A percentile compares a stretch with the other conserved stretches of the same genome.
Conservation (phyloP, 495 filamentous ascomycete species). For the Stereocaulon alpinum region DNA sequence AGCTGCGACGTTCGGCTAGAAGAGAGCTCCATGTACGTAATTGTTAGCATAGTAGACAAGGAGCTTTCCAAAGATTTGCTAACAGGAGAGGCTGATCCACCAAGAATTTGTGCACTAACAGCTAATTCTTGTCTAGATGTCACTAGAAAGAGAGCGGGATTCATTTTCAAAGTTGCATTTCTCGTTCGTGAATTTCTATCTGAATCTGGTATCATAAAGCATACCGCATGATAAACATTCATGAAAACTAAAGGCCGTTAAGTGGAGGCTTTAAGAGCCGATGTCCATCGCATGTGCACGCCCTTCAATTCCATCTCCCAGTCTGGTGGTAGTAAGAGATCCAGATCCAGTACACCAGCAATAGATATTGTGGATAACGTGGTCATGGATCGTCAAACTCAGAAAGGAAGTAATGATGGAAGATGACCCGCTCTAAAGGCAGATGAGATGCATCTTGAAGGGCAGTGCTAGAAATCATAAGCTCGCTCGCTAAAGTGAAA, state of each 20-base stretch:
- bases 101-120: too few species aligned
- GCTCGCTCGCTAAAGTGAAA: background rate
- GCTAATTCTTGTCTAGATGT: too few species aligned
- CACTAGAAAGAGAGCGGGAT: background rate
- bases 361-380: background rate
- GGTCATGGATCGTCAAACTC: background rate
- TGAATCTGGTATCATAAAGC: background rate
- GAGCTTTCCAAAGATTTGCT: too few species aligned
- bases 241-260: background rate
- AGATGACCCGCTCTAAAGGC: background rate
- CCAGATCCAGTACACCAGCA: background rate
- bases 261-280: too few species aligned
- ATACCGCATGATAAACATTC: background rate
- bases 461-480: background rate
- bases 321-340: constrained; percentile 4
- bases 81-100: too few species aligned
- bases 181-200: background rate
- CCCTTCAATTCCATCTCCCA: too few species aligned
- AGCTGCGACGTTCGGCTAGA: too few species aligned
- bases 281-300: background rate
- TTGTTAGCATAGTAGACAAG: too few species aligned
- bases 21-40: too few species aligned
- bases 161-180: background rate
- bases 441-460: background rate
- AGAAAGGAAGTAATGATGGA: background rate